A percentile compares a stretch with the other conserved stretches of the same genome.
Evolutionary conservation across 257 asterid genomes (phyloP).

Genomic region (Plantago elongata): DNA sequence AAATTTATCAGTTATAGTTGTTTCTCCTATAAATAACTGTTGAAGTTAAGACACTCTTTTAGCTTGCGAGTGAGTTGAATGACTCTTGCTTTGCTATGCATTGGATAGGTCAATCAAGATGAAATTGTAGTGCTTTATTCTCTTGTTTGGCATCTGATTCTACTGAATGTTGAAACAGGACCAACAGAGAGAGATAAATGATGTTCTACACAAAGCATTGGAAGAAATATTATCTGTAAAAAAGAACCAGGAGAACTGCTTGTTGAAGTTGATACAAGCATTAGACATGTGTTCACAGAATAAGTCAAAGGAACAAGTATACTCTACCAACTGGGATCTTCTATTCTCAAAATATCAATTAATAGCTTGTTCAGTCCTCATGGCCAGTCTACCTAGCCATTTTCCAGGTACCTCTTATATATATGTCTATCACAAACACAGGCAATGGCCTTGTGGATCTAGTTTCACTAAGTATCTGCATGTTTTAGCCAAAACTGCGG

Average conservation of each 20-base stretch:
- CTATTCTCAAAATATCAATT: slow-evolving; percentile 70
- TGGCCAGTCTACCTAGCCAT: slow-evolving; percentile 86
- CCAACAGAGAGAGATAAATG: slow-evolving; percentile 55
- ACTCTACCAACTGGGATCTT: slow-evolving; percentile 32
- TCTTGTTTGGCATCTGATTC: slow-evolving; percentile 16
- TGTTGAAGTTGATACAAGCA: slow-evolving; percentile 54
- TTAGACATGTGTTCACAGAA: slow-evolving; percentile 45
- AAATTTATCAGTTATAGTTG: slow-evolving; percentile 5
- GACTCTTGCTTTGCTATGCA: slow-evolving; percentile 8
- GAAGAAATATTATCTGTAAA: slow-evolving; percentile 76
- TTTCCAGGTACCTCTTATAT: slow-evolving; percentile 62
- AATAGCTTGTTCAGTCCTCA: slow-evolving; percentile 60
- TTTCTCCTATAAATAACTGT: slow-evolving; percentile 6
- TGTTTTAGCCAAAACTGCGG: no score
- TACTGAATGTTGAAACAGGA: slow-evolving; percentile 37
- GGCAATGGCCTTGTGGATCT: slow-evolving; percentile 7
- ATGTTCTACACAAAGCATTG: slow-evolving; percentile 60
- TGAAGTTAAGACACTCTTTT: background rate
- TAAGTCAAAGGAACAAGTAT: slow-evolving; percentile 29
- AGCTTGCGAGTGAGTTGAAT: slow-evolving; percentile 1
- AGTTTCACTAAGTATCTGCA: no score
- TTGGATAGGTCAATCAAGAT: slow-evolving; percentile 12
- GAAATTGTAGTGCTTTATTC: slow-evolving; percentile 5
- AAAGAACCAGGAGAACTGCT: slow-evolving; percentile 72
- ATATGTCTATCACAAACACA: slow-evolving; percentile 13